Base-by-base conservation (phyloP, 805 yeast genomes). In the Hanseniaspora vineae region DNA sequence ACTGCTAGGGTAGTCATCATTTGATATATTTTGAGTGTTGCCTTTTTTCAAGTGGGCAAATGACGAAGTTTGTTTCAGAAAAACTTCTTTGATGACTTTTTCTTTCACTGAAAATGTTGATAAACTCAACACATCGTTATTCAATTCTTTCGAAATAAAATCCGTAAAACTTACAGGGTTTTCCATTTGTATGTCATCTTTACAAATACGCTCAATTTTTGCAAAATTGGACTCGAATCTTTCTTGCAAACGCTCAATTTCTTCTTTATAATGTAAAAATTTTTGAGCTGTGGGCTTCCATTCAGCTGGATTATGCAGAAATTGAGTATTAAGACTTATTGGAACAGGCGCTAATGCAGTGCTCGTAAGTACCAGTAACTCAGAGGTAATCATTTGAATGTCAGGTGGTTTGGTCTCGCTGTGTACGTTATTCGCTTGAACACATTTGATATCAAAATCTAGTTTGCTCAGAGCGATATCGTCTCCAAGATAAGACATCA, bases 291-390 rank as follows among this genome's bases (percentile, higher is more conserved):
- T 47, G 14, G 49, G 46, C 2, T 51, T 47, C 33, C 64, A 40
- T 42, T 55, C 58, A 1, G 55, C 54, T 17, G 55, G 46, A 40
- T 58, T 55, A 35, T 58, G 39, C 18, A 67, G 51, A 29, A 65
- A 46, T 44, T 61, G 65, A 0, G 65, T 51, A 17, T 67, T 64
- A n/a, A 72, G 50, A 46, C 65, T 65, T 15, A 72, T 56, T 15
- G 77, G 76, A 40, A 72, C 68, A 1, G 71, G 61, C 20, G 58
- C 53, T 9, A 55, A 60, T 0, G 72, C 67, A 40, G 51, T 61
- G 6, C 57, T 58, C 31, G 68, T 67, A 11, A 67, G 56, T n/a
- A 59, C 64, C 5, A 67, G 37, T 20, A 69, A 52, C 23, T 59
- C 62, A 1, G 66, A 58, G 0, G 60, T 50, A 1, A 67, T 54